Conservation (phyloP, 225 moss, liverwort and hornwort genomes). For the Sphagnum tenellum region DNA sequence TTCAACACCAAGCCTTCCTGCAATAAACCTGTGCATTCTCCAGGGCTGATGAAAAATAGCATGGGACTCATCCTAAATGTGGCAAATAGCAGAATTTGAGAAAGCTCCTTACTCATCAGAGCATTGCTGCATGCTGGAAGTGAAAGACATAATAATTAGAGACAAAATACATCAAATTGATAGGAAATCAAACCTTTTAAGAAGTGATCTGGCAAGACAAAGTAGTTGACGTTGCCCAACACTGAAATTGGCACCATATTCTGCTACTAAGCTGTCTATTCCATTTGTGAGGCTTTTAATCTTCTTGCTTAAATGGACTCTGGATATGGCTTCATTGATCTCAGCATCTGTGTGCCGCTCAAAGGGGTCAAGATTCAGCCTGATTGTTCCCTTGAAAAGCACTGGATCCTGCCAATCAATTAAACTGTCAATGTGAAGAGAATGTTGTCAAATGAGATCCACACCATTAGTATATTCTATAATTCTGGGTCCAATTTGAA, state of each 20-base stretch:
- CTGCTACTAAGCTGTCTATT: conserved; percentile 54
- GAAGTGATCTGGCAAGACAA: conserved; percentile 70
- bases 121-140: too few species aligned
- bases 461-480: background rate
- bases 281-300: conserved; percentile 50
- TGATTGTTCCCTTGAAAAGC: conserved; percentile 71
- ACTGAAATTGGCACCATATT: conserved; percentile 87
- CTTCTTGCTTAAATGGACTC: conserved; percentile 59
- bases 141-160: background rate
- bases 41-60: background rate
- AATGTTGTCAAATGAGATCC: background rate
- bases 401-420: conserved; percentile 69
- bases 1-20: background rate
- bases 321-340: conserved; percentile 58
- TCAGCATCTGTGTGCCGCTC: conserved; percentile 57
- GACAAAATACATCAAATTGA: background rate
- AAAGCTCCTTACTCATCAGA: too few species aligned
- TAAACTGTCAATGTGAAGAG: background rate
- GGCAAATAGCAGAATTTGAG: too few species aligned
- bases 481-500: too few species aligned
- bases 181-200: conserved; percentile 28
- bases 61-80: too few species aligned
- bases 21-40: background rate
- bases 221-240: conserved; percentile 82
- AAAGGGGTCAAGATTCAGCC: conserved; percentile 87